A percentile compares a stretch with the other conserved stretches of the same genome.
These are phyloP conservation scores for Diutina pseudorugosa DNA, from an alignment of 1,139 yeast genomes.

Conservation along the genomic window DNA sequence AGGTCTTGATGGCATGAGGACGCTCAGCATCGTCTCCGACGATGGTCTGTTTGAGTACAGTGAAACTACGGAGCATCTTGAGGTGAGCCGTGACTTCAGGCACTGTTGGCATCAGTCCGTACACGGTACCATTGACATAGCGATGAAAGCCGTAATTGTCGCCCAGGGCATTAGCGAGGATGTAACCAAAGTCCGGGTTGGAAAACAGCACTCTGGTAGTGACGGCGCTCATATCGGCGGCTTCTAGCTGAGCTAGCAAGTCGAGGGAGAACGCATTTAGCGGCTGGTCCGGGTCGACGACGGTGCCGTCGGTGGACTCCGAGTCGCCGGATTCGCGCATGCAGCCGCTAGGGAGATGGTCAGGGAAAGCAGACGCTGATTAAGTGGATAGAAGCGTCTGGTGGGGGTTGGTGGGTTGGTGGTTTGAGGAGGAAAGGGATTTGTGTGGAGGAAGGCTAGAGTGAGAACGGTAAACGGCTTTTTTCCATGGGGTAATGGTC, in stretches of 20 bases:
- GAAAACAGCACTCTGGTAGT: conserved; percentile 3
- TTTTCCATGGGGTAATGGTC: too few relatives aligned
- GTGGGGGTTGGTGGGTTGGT: too few relatives aligned
- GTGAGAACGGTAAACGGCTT: too few relatives aligned
- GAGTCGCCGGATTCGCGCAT: background rate
- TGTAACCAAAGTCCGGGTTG: background rate
- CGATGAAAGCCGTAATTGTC: conserved; percentile 1
- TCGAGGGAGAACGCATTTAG: background rate
- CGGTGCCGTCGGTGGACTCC: background rate
- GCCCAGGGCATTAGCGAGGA: background rate
- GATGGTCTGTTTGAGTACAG: background rate
- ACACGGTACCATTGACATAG: background rate
- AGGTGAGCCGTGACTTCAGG: conserved; percentile 3
- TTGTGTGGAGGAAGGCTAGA: too few relatives aligned
- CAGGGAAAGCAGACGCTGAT: too few relatives aligned
- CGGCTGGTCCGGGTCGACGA: background rate
- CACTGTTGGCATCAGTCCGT: conserved; percentile 2
- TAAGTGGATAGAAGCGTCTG: too few relatives aligned
- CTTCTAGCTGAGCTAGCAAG: too few relatives aligned
- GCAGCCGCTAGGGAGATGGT: background rate
- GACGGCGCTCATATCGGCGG: background rate
- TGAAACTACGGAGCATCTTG: background rate
- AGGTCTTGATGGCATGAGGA: conserved; percentile 10
- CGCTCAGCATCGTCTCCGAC: background rate
- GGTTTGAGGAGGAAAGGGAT: too few relatives aligned